Evolutionary conservation across 2,329 filamentous ascomycete genomes (phyloP), one percentile per base, ranked within the genome.

Genomic region (Corynespora cassiicola): DNA sequence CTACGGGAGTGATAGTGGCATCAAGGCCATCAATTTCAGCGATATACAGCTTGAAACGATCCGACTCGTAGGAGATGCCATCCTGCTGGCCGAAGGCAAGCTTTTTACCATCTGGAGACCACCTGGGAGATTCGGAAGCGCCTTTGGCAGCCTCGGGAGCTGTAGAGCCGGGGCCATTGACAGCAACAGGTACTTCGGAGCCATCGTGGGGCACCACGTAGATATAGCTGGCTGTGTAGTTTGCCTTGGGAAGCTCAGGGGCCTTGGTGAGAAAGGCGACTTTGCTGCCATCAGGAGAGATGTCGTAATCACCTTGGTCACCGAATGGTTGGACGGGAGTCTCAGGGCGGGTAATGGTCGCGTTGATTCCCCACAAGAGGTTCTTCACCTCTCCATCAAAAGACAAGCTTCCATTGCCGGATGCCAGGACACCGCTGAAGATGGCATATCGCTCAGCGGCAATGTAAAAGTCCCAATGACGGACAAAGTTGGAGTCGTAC

Each of bases 151-250:
- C 45, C 39, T 61, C 36, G 16, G 61, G 57, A 8, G 59, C 57
- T 9, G 45, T 54, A 4, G 52, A 56, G n/a, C 53, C 55, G 15
- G 64, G 64, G 2, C 64, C 64, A 12, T 65, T 65, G 39, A 67
- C 39, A 1, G 58, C 39, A 5, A 64, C 61, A 10, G 64, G 54
- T 5, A 55, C 54, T 27, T 56, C 48, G 52, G 86, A 90, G 9
- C 78, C 81, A 37, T 77, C 75, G 28, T 92, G 74, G 0, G 85
- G 81, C 1, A 88, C 78, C 29, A 86, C 80, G 68, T 94, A 95
- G 25, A 95, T 78, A 60, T 94, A 88, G 7, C 86, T 86, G 52
- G 91, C 91, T 6, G 90, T 95, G 67, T 87, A 83, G 47, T 88
- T 80, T 0, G 88, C 87, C 7, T 81, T 83, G 51, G 86, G 81